Conservation (phyloP, 257 asterid genomes). For the Scutellaria baicalensis region DNA sequence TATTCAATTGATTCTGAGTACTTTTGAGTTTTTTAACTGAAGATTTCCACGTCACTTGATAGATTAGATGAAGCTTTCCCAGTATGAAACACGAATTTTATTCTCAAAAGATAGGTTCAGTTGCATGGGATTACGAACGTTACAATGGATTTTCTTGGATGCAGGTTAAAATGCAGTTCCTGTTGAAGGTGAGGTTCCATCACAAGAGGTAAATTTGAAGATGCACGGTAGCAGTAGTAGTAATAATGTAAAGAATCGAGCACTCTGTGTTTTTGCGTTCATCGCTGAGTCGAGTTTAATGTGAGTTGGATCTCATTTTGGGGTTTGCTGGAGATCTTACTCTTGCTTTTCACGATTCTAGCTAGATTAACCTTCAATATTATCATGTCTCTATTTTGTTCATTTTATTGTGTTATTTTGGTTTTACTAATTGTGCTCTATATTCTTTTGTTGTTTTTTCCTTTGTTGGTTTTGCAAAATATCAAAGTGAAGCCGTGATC, state of each 20-base stretch:
- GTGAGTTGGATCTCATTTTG: conserved; percentile 44
- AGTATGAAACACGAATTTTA: background rate
- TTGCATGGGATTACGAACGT: background rate
- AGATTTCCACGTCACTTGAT: background rate
- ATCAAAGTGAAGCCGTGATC: no score
- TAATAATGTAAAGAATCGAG: conserved; percentile 7
- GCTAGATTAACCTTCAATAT: background rate
- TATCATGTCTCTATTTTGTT: no score
- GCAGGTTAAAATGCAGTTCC: conserved; percentile 93
- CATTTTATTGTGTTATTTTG: no score
- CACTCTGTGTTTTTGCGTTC: background rate
- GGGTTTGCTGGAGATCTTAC: conserved; percentile 37
- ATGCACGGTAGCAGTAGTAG: background rate
- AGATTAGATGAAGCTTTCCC: background rate
- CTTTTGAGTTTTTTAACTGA: background rate
- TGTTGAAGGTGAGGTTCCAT: conserved; percentile 86
- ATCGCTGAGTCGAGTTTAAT: background rate
- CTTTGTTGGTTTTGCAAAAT: no score
- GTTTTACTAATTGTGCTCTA: no score
- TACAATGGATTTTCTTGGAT: background rate
- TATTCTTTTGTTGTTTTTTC: no score
- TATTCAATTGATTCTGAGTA: no score
- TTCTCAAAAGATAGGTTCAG: background rate
- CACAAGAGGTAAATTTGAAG: conserved; percentile 45
- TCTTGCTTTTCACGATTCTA: background rate